Evolutionary conservation across 192 early-diverging fungal genomes (phyloP).

Genomic region (Dissophora globulifera): DNA sequence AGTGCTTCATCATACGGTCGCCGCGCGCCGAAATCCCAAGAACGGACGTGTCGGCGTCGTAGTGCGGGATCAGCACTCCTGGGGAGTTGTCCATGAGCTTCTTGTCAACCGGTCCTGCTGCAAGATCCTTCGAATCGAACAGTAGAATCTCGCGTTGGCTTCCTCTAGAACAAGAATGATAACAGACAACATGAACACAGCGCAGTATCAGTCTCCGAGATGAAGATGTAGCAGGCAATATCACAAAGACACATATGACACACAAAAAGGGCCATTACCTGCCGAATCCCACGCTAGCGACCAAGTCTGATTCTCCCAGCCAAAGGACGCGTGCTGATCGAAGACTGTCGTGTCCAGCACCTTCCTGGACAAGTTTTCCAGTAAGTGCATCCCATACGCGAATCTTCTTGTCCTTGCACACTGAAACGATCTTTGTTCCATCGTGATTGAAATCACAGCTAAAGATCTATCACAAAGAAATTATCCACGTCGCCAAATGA

Average conservation of each 20-base stretch:
- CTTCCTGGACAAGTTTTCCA: slow-evolving; percentile 67
- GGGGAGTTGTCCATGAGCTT: slow-evolving; percentile 78
- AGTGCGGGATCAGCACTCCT: slow-evolving; percentile 74
- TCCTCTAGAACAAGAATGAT: slow-evolving; percentile 58
- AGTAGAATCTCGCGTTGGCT: slow-evolving; percentile 77
- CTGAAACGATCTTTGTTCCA: slow-evolving; percentile 74
- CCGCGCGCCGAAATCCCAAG: slow-evolving; percentile 82
- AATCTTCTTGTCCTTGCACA: slow-evolving; percentile 75
- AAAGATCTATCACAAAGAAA: slow-evolving; percentile 45
- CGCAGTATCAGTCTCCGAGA: background rate
- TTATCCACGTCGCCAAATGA: too few species aligned
- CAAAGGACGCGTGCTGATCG: slow-evolving; percentile 74
- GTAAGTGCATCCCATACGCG: slow-evolving; percentile 71
- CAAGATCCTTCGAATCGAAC: slow-evolving; percentile 56
- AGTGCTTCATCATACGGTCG: slow-evolving; percentile 80
- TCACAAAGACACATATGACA: too few species aligned
- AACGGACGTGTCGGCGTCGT: slow-evolving; percentile 75
- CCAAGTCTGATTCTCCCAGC: slow-evolving; percentile 63
- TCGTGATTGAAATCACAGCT: slow-evolving; percentile 68
- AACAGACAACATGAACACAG: background rate
- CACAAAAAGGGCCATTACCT: slow-evolving; percentile 54
- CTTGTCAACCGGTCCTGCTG: slow-evolving; percentile 49
- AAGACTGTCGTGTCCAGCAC: slow-evolving; percentile 72
- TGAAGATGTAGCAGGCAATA: too few species aligned
- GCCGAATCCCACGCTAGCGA: slow-evolving; percentile 80